These are phyloP conservation scores for Amaranthus cruentus DNA, from an alignment of 148 eudicot genomes.

Conservation along the genomic window DNA sequence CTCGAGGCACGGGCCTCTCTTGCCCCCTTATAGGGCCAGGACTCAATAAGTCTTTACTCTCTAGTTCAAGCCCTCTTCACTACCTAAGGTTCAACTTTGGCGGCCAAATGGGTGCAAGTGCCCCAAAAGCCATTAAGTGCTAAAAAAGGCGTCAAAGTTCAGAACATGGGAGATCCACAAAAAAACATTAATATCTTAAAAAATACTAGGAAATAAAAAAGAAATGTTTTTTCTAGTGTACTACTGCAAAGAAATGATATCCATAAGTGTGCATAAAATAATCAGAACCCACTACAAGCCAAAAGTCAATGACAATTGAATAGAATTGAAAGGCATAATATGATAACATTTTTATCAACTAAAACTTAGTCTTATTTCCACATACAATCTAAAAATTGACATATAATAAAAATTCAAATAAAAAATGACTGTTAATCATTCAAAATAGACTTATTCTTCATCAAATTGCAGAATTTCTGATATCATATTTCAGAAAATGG, in stretches of 20 bases:
- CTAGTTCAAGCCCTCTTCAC: background rate
- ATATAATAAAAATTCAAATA: background rate
- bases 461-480: background rate
- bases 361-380: background rate
- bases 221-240: background rate
- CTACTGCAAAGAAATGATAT: background rate
- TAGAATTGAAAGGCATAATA: background rate
- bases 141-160: constrained; percentile 8
- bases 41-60: no score
- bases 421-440: background rate
- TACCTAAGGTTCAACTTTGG: background rate
- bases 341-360: background rate
- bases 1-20: no score
- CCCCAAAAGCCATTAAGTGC: constrained; percentile 10
- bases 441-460: background rate
- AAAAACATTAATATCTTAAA: background rate
- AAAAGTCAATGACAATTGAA: constrained; percentile 2
- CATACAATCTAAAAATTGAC: background rate
- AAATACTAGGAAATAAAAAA: background rate
- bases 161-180: background rate
- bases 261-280: background rate
- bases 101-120: constrained; percentile 9
- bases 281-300: background rate
- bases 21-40: no score
- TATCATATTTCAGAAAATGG: background rate